Evolutionary conservation across 495 filamentous ascomycete genomes (phyloP).

Genomic region (Penicillium subrubescens): DNA sequence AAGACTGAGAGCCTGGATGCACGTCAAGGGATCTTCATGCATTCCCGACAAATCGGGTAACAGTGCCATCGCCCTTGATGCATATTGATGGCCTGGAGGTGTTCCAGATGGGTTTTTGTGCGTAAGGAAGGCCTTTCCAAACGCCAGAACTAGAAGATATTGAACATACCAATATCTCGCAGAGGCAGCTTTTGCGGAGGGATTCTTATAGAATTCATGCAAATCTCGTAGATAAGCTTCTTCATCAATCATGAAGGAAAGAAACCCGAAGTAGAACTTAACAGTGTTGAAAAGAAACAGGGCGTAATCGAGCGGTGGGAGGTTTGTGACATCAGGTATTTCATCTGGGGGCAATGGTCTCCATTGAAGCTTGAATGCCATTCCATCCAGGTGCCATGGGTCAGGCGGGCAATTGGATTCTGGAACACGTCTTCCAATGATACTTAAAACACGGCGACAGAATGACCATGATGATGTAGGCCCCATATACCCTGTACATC

Average conservation of each 20-base stretch:
- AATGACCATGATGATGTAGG: conserved; percentile 42
- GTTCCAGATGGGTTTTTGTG: conserved; percentile 31
- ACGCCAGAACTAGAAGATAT: conserved; percentile 43
- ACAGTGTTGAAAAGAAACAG: conserved; percentile 42
- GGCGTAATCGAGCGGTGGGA: conserved; percentile 41
- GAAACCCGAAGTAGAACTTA: conserved; percentile 40
- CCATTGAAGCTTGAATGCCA: conserved; percentile 42
- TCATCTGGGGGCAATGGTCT: conserved; percentile 31
- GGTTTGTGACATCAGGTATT: conserved; percentile 33
- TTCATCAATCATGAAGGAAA: conserved; percentile 45
- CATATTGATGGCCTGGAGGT: conserved; percentile 39
- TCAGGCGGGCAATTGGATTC: conserved; percentile 32
- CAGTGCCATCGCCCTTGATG: conserved; percentile 41
- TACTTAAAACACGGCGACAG: conserved; percentile 32
- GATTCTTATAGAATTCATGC: conserved; percentile 34
- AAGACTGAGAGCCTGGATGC: conserved; percentile 38
- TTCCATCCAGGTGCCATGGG: conserved; percentile 39
- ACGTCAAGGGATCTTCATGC: conserved; percentile 34
- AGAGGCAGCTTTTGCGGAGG: conserved; percentile 25
- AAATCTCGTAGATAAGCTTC: conserved; percentile 34
- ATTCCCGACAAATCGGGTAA: conserved; percentile 39
- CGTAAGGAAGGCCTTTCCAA: conserved; percentile 43
- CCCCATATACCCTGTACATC: conserved; percentile 32
- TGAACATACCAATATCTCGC: conserved; percentile 41
- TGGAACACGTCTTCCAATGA: conserved; percentile 30